These are phyloP conservation scores for Novymonas esmeraldas DNA, from an alignment of 208 protist genomes.

Conservation along the genomic window DNA sequence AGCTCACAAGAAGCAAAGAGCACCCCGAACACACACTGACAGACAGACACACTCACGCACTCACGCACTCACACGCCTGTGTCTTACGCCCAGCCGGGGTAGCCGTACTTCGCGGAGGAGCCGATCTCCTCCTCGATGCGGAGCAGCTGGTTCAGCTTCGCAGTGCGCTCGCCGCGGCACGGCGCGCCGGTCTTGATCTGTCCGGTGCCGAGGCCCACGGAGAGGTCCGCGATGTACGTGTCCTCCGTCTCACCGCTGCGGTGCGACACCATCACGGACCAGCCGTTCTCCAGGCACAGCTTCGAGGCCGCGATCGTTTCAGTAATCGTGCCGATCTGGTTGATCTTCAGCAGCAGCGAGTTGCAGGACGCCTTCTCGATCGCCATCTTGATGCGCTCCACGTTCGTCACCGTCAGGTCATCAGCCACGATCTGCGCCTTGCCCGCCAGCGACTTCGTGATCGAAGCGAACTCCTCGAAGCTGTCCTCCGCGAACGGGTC, in stretches of 20 bases:
- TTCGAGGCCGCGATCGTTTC: slow-evolving; percentile 97
- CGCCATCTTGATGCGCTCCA: slow-evolving; percentile 94
- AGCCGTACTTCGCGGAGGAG: slow-evolving; percentile 73
- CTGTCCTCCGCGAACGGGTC: slow-evolving; percentile 99
- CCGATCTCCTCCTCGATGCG: slow-evolving; percentile 98
- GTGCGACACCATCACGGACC: slow-evolving; percentile 94
- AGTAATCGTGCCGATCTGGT: slow-evolving; percentile 99
- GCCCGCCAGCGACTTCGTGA: slow-evolving; percentile 77
- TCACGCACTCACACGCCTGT: not conserved
- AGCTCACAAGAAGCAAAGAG: too few relatives aligned
- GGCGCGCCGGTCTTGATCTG: slow-evolving; percentile 99
- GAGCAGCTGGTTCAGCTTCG: slow-evolving; percentile 99
- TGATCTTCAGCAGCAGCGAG: slow-evolving; percentile 99
- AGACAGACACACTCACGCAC: too few relatives aligned
- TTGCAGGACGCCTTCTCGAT: slow-evolving; percentile 95
- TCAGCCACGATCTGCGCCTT: slow-evolving; percentile 98
- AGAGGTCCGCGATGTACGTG: slow-evolving; percentile 99
- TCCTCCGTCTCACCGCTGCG: slow-evolving; percentile 99
- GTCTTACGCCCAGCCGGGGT: slow-evolving; percentile 64
- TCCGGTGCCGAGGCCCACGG: slow-evolving; percentile 95
- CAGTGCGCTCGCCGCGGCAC: slow-evolving; percentile 96
- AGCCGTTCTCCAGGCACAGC: slow-evolving; percentile 81
- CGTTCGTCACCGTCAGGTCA: slow-evolving; percentile 98
- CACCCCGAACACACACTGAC: too few relatives aligned
- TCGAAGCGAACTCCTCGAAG: slow-evolving; percentile 90